phyloP scores from a whole-genome alignment of 352 stramenopile species.

The Phytophthora sojae region DNA sequence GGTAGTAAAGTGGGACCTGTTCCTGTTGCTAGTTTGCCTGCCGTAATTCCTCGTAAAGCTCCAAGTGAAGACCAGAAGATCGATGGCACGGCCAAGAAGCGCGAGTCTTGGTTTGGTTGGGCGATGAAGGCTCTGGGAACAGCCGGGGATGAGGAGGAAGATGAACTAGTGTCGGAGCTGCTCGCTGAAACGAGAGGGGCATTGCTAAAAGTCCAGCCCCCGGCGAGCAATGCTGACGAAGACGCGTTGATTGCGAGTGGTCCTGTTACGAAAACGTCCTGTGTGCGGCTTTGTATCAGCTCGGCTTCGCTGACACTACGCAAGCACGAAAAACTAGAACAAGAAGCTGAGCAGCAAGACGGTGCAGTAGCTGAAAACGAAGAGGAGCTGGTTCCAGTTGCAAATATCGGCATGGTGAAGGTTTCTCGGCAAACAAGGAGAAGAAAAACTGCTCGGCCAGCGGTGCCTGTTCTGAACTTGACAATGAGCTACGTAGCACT shows the following conservation, averaged over 20 bases:
- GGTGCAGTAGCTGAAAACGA: slow-evolving; percentile 16
- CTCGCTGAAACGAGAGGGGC: slow-evolving; percentile 71
- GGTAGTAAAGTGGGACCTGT: background rate
- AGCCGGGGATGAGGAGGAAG: slow-evolving; percentile 63
- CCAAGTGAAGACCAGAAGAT: slow-evolving; percentile 7
- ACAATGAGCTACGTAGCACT: slow-evolving; percentile 61
- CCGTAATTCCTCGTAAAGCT: background rate
- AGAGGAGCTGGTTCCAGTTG: slow-evolving; percentile 80
- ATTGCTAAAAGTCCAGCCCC: slow-evolving; percentile 41
- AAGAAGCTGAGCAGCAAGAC: slow-evolving; percentile 24
- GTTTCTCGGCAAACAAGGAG: slow-evolving; percentile 53
- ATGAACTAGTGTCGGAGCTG: slow-evolving; percentile 73
- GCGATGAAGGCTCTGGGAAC: slow-evolving; percentile 68
- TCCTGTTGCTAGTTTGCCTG: background rate
- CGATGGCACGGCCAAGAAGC: slow-evolving; percentile 13
- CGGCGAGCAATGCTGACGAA: slow-evolving; percentile 21
- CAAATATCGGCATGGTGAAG: slow-evolving; percentile 83
- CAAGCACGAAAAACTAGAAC: slow-evolving; percentile 50
- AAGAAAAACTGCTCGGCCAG: slow-evolving; percentile 63
- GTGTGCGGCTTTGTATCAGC: slow-evolving; percentile 66
- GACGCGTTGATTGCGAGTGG: slow-evolving; percentile 17
- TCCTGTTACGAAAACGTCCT: slow-evolving; percentile 44
- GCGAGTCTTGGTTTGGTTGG: slow-evolving; percentile 72
- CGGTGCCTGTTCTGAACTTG: slow-evolving; percentile 63
- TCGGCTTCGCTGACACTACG: slow-evolving; percentile 68